Evolutionary conservation across 78 protist species (phyloP).

Genomic region (Cavenderia fasciculata): DNA sequence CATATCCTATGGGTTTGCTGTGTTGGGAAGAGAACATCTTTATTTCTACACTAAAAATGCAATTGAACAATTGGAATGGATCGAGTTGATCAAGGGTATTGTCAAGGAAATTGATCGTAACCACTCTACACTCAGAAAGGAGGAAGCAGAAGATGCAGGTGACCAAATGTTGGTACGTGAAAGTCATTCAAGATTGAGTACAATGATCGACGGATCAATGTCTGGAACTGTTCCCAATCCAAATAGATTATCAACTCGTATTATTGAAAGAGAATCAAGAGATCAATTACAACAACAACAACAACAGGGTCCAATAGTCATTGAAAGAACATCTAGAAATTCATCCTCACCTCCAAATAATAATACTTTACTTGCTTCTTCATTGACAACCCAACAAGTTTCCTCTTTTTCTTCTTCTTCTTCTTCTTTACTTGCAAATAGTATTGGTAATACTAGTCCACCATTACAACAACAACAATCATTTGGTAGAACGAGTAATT

Average conservation of each 20-base stretch:
- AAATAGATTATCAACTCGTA: conserved; percentile 18
- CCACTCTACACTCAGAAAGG: conserved; percentile 22
- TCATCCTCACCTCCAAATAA: neutral
- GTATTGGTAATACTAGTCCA: neutral
- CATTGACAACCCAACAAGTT: no score
- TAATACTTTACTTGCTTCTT: no score
- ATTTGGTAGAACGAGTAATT: neutral
- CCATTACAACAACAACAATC: neutral
- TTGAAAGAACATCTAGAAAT: conserved; percentile 10
- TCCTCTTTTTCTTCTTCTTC: no score
- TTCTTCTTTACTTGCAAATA: no score
- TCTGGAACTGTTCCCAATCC: conserved; percentile 15
- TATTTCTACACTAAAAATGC: conserved; percentile 53
- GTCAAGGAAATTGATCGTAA: conserved; percentile 45
- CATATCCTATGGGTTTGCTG: conserved; percentile 60
- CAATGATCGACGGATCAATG: no score
- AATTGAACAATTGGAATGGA: conserved; percentile 57
- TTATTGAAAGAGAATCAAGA: neutral
- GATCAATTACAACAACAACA: neutral
- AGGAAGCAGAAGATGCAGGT: neutral
- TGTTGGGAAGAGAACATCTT: conserved; percentile 56
- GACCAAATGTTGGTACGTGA: conserved; percentile 1
- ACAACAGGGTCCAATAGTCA: neutral
- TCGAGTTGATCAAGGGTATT: conserved; percentile 21
- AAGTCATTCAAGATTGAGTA: neutral